Conservation (phyloP, 306 rosid genomes). For the Malus asiatica region DNA sequence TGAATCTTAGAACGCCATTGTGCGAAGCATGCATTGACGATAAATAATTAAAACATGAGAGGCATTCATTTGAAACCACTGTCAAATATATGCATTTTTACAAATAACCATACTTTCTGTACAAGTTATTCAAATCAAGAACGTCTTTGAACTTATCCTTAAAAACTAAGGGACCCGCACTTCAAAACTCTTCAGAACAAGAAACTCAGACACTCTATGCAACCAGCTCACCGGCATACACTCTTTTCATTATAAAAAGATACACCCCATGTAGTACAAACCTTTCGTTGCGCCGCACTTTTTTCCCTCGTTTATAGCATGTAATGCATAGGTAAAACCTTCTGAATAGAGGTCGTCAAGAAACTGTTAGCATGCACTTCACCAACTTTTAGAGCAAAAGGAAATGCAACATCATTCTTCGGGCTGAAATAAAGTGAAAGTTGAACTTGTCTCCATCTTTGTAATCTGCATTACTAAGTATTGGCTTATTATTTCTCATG, state of each 20-base stretch:
- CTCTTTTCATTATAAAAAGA: constrained; percentile 6
- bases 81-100: background rate
- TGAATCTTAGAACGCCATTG: too few relatives aligned
- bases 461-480: constrained; percentile 57
- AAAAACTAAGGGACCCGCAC: background rate
- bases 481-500: background rate
- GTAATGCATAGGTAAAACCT: background rate
- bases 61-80: background rate
- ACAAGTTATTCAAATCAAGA: background rate
- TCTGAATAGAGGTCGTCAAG: background rate
- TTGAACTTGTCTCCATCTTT: constrained; percentile 67
- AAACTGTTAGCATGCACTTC: constrained; percentile 7
- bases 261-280: constrained; percentile 11
- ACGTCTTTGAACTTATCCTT: background rate
- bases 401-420: constrained; percentile 41
- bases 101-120: background rate
- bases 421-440: constrained; percentile 50
- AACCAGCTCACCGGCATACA: constrained; percentile 2
- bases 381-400: constrained; percentile 12
- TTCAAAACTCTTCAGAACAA: constrained; percentile 12
- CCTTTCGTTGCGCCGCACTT: constrained; percentile 4
- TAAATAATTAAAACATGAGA: background rate
- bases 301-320: constrained; percentile 11
- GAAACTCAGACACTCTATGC: constrained; percentile 13
- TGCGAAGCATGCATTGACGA: too few relatives aligned